Percentiles rank a stretch among this genome's conserved stretches.
Conservation (phyloP, 257 asterid species). For the Verbena officinalis region DNA sequence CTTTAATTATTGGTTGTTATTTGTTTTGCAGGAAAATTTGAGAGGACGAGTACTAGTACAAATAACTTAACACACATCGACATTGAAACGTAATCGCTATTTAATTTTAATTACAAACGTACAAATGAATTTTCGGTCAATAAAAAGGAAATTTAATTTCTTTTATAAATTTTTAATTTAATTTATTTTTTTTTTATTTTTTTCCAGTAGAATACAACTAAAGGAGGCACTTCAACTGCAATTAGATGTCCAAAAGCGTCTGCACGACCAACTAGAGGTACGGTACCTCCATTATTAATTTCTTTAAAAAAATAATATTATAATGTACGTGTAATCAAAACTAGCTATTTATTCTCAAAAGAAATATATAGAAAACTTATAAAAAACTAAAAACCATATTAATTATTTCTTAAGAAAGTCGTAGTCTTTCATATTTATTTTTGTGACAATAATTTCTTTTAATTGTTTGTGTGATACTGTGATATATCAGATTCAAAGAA, state of each 20-base stretch:
- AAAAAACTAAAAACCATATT: too few relatives aligned
- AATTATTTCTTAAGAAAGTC: too few relatives aligned
- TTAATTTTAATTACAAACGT: too few relatives aligned
- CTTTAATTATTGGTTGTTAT: background rate
- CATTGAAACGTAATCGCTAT: slow-evolving; percentile 44
- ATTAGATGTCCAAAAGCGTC: slow-evolving; percentile 69
- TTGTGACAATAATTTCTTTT: too few relatives aligned
- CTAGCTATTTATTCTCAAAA: background rate
- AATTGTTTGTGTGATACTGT: too few relatives aligned
- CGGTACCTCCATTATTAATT: slow-evolving; percentile 35
- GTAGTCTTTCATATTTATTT: too few relatives aligned
- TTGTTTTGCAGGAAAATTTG: slow-evolving; percentile 53
- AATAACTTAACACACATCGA: slow-evolving; percentile 37
- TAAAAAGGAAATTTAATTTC: background rate
- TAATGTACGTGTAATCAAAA: too few relatives aligned
- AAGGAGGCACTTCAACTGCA: slow-evolving; percentile 78
- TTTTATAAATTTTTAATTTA: too few relatives aligned
- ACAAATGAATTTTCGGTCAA: too few relatives aligned
- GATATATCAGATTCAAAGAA: slow-evolving; percentile 70
- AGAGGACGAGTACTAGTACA: slow-evolving; percentile 36
- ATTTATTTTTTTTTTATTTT: background rate
- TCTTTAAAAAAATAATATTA: too few relatives aligned
- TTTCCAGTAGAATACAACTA: slow-evolving; percentile 66
- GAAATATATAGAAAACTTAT: background rate
- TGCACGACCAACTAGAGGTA: slow-evolving; percentile 85